Conservation (phyloP, 805 yeast species). For the Pichia manshurica region DNA sequence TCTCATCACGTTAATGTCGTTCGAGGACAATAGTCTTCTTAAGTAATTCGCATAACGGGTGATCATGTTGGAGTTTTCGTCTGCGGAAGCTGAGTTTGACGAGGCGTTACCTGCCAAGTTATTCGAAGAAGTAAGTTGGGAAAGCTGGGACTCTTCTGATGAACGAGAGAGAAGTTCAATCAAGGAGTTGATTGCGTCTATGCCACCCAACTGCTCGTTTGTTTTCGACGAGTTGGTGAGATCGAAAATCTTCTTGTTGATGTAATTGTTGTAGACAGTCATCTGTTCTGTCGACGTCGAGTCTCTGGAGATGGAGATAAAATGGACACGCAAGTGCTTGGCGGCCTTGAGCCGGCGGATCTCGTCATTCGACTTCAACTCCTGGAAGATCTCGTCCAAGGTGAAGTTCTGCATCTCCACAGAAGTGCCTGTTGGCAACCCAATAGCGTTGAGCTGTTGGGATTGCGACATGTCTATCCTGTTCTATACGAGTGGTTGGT, state of each 20-base stretch:
- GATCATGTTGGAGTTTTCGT: constrained; percentile 81
- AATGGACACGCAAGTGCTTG: constrained; percentile 59
- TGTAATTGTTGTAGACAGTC: constrained; percentile 73
- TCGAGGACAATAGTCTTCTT: constrained; percentile 71
- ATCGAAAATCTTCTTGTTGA: constrained; percentile 83
- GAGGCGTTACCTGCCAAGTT: not conserved
- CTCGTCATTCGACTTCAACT: constrained; percentile 39
- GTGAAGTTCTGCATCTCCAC: constrained; percentile 30
- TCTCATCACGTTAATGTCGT: constrained; percentile 78
- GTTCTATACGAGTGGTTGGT: too few species aligned
- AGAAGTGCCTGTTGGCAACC: constrained; percentile 13
- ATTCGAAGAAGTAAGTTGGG: constrained; percentile 31
- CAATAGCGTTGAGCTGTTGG: constrained; percentile 2
- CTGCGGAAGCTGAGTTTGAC: constrained; percentile 27
- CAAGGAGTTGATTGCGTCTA: constrained; percentile 81
- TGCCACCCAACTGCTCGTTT: constrained; percentile 78
- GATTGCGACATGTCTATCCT: constrained; percentile 9
- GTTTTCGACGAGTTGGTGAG: constrained; percentile 70
- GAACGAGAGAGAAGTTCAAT: constrained; percentile 79
- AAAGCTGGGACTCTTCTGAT: constrained; percentile 25
- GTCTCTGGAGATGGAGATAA: constrained; percentile 73
- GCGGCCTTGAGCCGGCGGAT: constrained; percentile 53
- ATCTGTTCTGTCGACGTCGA: constrained; percentile 70
- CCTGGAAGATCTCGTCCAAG: constrained; percentile 47
- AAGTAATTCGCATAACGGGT: constrained; percentile 88